A percentile compares a stretch with the other conserved stretches of the same genome.
Evolutionary conservation across 441 rosid genomes (phyloP).

Genomic region (Jatropha podagrica): DNA sequence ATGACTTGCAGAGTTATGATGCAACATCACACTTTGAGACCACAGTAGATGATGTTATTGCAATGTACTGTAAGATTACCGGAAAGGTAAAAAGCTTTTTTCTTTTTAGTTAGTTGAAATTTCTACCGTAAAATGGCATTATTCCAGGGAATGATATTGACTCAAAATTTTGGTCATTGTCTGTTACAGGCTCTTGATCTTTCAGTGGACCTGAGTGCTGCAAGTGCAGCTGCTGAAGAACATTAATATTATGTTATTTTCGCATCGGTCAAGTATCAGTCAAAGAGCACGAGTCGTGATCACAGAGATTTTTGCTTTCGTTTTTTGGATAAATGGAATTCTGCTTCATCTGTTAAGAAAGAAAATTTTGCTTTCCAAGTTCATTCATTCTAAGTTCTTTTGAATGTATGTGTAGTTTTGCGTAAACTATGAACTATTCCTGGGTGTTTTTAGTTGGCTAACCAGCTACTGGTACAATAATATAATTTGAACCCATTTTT

Average conservation of each 20-base stretch:
- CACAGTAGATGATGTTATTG: constrained; percentile 66
- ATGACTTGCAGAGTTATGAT: constrained; percentile 69
- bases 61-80: constrained; percentile 65
- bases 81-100: constrained; percentile 54
- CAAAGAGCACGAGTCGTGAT: not conserved
- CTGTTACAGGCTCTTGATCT: constrained; percentile 66
- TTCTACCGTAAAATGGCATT: too few species aligned
- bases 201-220: constrained; percentile 88
- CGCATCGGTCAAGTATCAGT: not conserved
- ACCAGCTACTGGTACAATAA: not conserved
- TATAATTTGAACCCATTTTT: not conserved
- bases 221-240: constrained; percentile 50
- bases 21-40: constrained; percentile 76
- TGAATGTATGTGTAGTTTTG: not conserved
- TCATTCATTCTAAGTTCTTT: not conserved
- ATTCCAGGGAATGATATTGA: not conserved
- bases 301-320: not conserved
- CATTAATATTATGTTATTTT: not conserved
- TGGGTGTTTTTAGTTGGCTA: not conserved
- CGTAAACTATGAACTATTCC: not conserved
- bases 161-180: not conserved
- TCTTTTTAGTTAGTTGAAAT: not conserved
- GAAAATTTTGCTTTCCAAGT: not conserved
- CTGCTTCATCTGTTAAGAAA: not conserved
- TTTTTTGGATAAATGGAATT: not conserved